Evolutionary conservation across 2,329 filamentous ascomycete species (phyloP), one percentile per base, ranked within the genome.

Genomic region (Fusarium tanahbumbuense): DNA sequence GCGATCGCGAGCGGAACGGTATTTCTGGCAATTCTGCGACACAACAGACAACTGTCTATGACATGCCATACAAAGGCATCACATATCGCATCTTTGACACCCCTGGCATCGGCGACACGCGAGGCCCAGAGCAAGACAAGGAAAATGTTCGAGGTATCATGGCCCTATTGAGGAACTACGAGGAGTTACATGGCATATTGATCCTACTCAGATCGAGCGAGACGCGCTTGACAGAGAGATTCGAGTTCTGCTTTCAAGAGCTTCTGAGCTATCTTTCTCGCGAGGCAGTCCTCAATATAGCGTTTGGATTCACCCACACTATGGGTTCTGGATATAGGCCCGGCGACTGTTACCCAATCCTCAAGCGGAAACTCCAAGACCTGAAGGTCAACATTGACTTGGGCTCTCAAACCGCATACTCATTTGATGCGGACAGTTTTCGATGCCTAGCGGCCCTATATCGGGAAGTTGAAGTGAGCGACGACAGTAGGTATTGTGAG

Each of bases 381-480:
- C 41, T 47, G 9, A 42, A 37, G 2, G 44, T 55, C 2, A 8
- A 34, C 0, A 18, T 72, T 1, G 25, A 9, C 3, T 15, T 72
- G 2, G 32, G 15, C 11, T 8, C 1, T 9, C 22, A 45, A 32
- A 73, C 20, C 3, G 16, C 56, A 4, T 73, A 71, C 25, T 62
- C 58, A 9, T 73, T 73, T 10, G 70, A 73, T 42, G 67, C 70
- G 2, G 65, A 64, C 11, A 71, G 64, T n/a, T 73, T 73, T 8
- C 58, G 55, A 6, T 67, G 56, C 18, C 44, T 73, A 3, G 70
- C 67, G 2, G 58, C 60, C 0, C 13, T 53, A 1, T 62, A 59
- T 9, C 30, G 60, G 9, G 41, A 23, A 2, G 2, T 48, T 6
- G 16, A 30, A 1, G 23, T 52, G 1, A 20, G 25, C 1, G 45